Base-by-base conservation (phyloP, 2,329 filamentous ascomycete species). In the Stagonosporopsis vannaccii region DNA sequence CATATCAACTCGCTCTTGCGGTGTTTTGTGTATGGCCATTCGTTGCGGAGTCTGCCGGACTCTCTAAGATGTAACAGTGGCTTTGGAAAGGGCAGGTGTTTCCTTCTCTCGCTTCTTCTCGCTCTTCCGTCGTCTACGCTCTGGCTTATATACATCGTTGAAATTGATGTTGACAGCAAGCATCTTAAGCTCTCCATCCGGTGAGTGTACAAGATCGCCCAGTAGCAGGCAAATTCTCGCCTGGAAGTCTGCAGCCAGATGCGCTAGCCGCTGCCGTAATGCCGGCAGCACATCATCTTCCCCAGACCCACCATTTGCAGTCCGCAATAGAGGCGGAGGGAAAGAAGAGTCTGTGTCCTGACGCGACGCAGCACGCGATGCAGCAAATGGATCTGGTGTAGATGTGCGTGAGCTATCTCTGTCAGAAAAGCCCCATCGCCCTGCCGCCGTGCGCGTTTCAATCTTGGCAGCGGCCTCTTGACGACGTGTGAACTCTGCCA, bases 141-240 rank as follows among this genome's bases (percentile, higher is more conserved):
- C 85, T 13, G 91, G 90, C 76, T 91, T 86, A 76, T 98, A 98
- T 23, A 96, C 90, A 74, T 98, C 94, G 77, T 99, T 99, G 78
- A 98, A 99, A 78, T 98, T 99, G 92, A 99, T 98, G 36, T 95
- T 91, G 42, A 98, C 92, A 35, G 92, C 95, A 63, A 99, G 79
- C 81, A 98, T 98, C 51, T 94, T 85, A 87, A 99, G 91, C 75
- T 99, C 95, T 47, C 93, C 88, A 74, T 99, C 95, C 0, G 92
- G 89, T 77, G 98, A 94, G 77, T 96, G 94, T 8, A 92, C 90
- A 61, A 99, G 77, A 74, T 99, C 96, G 13, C 95, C 92, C 3
- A 99, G 81, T 51, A 99, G 79, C 36, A 93, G 82, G 73, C 92
- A 92, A 44, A 98, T 84, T 25, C 90, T 85, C 1, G 85, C 83